Conservation (phyloP, 2,329 filamentous ascomycete genomes). For the Nemania sp. region DNA sequence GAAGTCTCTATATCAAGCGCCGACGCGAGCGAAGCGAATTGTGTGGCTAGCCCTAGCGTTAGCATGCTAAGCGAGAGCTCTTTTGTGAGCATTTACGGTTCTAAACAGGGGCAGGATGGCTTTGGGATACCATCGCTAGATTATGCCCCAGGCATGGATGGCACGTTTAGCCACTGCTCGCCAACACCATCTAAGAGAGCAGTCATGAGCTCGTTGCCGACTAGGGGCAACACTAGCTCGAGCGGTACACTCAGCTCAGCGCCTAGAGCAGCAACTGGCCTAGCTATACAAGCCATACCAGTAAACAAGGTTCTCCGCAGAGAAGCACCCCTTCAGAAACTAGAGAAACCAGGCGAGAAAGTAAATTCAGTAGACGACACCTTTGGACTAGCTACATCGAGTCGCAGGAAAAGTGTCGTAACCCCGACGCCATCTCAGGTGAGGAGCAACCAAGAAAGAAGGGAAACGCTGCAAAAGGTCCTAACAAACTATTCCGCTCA, state of each 20-base stretch:
- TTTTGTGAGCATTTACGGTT: constrained; percentile 67
- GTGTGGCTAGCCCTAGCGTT: constrained; percentile 61
- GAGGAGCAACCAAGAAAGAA: constrained; percentile 51
- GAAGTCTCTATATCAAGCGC: constrained; percentile 44
- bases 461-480: constrained; percentile 53
- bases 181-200: constrained; percentile 28
- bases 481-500: constrained; percentile 51
- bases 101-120: constrained; percentile 30
- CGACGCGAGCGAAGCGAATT: constrained; percentile 44
- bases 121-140: constrained; percentile 24
- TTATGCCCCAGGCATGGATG: constrained; percentile 32
- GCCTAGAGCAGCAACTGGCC: constrained; percentile 40
- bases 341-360: constrained; percentile 50
- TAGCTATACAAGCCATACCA: constrained; percentile 48
- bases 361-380: constrained; percentile 37
- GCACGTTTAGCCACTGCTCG: constrained; percentile 31
- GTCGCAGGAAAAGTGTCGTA: constrained; percentile 28
- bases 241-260: constrained; percentile 38
- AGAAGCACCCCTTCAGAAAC: constrained; percentile 54
- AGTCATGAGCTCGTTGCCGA: constrained; percentile 27
- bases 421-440: constrained; percentile 31
- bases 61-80: constrained; percentile 71
- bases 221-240: constrained; percentile 29
- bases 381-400: constrained; percentile 38
- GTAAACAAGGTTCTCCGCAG: constrained; percentile 52